Conservation (phyloP, 2,329 filamentous ascomycete genomes). For the Monilinia vaccinii-corymbosi region DNA sequence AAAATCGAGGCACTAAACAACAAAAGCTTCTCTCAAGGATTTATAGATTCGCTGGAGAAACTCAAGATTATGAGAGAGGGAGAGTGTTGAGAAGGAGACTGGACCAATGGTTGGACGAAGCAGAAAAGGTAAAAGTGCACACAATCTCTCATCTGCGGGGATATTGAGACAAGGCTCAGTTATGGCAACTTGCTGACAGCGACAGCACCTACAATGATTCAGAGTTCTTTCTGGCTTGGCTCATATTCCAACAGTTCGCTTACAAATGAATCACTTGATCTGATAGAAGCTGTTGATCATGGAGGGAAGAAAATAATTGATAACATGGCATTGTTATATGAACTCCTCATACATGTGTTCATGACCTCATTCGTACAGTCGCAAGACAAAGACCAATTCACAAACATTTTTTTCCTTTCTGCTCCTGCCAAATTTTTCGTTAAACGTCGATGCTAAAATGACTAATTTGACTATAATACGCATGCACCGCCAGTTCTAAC, state of each 20-base stretch:
- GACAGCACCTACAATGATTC: background rate
- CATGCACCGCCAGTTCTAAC: conserved; percentile 58
- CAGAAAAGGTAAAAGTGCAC: background rate
- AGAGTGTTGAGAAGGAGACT: background rate
- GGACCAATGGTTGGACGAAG: background rate
- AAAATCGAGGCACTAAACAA: background rate
- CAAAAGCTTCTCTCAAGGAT: background rate
- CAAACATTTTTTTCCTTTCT: conserved; percentile 9
- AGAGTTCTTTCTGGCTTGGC: too few species aligned
- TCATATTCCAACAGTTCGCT: too few species aligned
- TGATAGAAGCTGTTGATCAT: too few species aligned
- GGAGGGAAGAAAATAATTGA: background rate
- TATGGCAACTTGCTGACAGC: background rate
- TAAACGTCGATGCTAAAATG: conserved; percentile 62
- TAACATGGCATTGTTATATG: conserved; percentile 7
- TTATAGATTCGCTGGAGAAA: background rate
- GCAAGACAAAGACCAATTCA: background rate
- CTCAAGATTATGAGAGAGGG: background rate
- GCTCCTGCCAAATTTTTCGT: background rate
- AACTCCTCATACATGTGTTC: conserved; percentile 6
- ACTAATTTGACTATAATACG: conserved; percentile 66
- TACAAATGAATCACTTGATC: background rate
- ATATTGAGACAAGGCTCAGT: background rate
- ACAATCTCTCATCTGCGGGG: background rate
- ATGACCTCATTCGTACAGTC: conserved; percentile 3